phyloP scores from a whole-genome alignment of 1,284 basidiomycete species.

The Apiotrichum brassicae region DNA sequence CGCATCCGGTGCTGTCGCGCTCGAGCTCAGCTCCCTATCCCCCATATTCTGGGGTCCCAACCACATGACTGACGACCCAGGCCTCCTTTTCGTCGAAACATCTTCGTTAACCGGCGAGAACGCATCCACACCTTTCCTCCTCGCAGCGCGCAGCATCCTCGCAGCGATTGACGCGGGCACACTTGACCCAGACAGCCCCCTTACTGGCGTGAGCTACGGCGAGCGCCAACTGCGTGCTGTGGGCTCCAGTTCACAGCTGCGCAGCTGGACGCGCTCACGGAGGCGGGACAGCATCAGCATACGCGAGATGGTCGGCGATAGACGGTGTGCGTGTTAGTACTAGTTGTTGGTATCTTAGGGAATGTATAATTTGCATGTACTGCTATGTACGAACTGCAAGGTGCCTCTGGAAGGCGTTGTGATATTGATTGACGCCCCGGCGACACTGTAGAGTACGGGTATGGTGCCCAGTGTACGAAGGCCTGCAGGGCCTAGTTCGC shows the following conservation, averaged over 20 bases:
- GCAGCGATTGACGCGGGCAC: slow-evolving; percentile 87
- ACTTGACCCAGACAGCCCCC: slow-evolving; percentile 86
- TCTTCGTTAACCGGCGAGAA: slow-evolving; percentile 91
- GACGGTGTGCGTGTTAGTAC: slow-evolving; percentile 9
- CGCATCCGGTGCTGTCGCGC: too few relatives aligned
- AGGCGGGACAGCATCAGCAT: slow-evolving; percentile 17
- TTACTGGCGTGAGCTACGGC: slow-evolving; percentile 92
- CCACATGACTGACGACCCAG: slow-evolving; percentile 47
- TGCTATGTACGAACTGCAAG: too few relatives aligned
- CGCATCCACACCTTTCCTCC: slow-evolving; percentile 84
- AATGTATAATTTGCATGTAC: background rate
- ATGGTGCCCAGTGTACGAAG: too few relatives aligned
- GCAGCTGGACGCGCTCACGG: slow-evolving; percentile 1
- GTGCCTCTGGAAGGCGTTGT: too few relatives aligned
- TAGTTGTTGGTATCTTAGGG: background rate
- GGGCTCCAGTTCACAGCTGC: slow-evolving; percentile 31
- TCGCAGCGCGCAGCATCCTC: slow-evolving; percentile 82
- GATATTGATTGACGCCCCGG: too few relatives aligned
- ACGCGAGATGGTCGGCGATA: slow-evolving; percentile 15
- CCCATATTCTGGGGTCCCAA: background rate
- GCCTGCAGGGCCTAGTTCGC: too few relatives aligned
- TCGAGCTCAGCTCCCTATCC: too few relatives aligned
- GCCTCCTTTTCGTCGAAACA: slow-evolving; percentile 84
- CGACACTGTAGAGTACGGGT: too few relatives aligned
- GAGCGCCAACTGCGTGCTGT: slow-evolving; percentile 83